Percentiles rank a stretch among this genome's conserved stretches.
Conservation (phyloP, 352 stramenopile species). For the Blastocystis hominis region DNA sequence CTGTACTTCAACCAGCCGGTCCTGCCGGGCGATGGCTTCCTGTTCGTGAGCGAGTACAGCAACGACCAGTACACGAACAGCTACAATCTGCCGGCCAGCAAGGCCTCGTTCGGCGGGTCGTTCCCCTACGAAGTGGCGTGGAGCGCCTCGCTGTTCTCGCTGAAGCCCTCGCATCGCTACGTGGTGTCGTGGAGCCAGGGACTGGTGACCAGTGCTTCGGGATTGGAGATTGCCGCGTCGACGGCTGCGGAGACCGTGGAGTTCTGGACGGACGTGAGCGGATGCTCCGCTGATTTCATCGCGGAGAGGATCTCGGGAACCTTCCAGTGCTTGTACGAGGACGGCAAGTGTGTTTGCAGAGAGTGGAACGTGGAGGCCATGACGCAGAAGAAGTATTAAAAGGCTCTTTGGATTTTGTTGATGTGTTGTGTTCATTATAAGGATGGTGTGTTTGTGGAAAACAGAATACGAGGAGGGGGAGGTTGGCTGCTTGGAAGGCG, state of each 20-base stretch:
- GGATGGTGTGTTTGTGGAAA: neutral
- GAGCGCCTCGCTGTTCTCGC: slow-evolving; percentile 10
- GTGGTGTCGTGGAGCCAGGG: slow-evolving; percentile 27
- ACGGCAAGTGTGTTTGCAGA: slow-evolving; percentile 39
- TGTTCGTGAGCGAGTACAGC: slow-evolving; percentile 36
- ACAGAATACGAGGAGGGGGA: neutral
- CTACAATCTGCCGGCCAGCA: slow-evolving; percentile 2
- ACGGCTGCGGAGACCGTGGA: slow-evolving; percentile 21
- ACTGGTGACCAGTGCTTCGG: neutral
- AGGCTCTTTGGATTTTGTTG: neutral
- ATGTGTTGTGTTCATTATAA: neutral
- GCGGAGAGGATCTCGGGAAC: neutral
- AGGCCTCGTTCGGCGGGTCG: neutral
- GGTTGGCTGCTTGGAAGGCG: neutral
- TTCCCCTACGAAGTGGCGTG: slow-evolving; percentile 19
- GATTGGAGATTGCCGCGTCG: neutral
- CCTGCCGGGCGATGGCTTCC: neutral
- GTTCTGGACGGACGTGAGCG: neutral
- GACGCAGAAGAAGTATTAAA: neutral
- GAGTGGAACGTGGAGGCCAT: slow-evolving; percentile 27
- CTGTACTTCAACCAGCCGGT: slow-evolving; percentile 41
- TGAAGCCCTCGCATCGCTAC: slow-evolving; percentile 7
- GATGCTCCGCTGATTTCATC: slow-evolving; percentile 37
- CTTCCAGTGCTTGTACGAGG: slow-evolving; percentile 1
- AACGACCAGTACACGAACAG: slow-evolving; percentile 29